Base-by-base conservation (phyloP, 805 yeast species). In the Candida maris region DNA sequence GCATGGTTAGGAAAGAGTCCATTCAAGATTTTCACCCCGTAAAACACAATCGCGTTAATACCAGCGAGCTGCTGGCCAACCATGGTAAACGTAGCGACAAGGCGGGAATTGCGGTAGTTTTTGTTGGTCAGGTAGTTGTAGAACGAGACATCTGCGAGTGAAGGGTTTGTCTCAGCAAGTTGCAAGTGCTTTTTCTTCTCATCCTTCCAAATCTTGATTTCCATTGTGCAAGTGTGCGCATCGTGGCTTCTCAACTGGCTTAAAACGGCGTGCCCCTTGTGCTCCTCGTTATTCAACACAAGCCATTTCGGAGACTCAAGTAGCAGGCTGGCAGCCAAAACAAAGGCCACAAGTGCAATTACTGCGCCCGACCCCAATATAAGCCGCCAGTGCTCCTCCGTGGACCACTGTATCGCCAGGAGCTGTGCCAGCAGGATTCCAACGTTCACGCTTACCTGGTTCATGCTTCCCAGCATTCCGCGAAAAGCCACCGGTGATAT, bases 31-130 rank as follows among this genome's bases (percentile, higher is more conserved):
- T 85, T 76, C 4, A 91, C 96, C 4, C 98, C 98, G 58, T 91
- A 93, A 56, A 91, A 86, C 15, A 93, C 78, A 41, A 93, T 87
- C 2, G 96, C 79, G 59, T 93, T 93, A 56, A 93, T 85, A 22
- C 98, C 98, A 49, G 87, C 79, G 39, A 91, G 76, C 59, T 93
- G 98, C 64, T 93, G 98, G 13, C 89, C 81, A 15, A 81, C 64
- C 68, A 89, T 74, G 13, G 87, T 71, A 2, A 82, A 76, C 0
- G 88, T 76, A 7, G 88, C 84, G 1, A 80, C 82, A 14, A 73
- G 51, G 32, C 80, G 67, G 4, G 93, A 79, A 35, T 73, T 74
- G 22, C 63, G 57, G 60, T 74, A 87, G 29, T 60, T 68, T 0
- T 75, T 62, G 13, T 69, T 62, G 1, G 67, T 65, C 29, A 83